These are phyloP conservation scores for Gentiana macrophylla DNA, from an alignment of 257 asterid genomes.

Conservation along the genomic window DNA sequence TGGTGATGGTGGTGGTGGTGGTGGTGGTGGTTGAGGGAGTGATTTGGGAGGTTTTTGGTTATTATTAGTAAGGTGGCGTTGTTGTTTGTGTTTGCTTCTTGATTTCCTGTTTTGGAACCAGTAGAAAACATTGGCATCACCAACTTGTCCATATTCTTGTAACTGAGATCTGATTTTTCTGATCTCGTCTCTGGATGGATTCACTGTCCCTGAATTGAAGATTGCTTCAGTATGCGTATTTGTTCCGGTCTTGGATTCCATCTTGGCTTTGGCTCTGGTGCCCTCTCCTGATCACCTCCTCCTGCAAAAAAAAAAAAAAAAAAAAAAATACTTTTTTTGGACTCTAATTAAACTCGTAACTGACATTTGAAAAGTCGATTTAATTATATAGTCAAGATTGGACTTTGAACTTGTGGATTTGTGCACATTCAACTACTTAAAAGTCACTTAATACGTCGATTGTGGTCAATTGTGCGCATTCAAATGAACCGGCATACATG, in stretches of 20 bases:
- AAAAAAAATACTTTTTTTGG: no score
- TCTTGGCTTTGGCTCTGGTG: conserved; percentile 88
- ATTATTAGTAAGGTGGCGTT: conserved; percentile 49
- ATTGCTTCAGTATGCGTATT: conserved; percentile 80
- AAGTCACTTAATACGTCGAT: no score
- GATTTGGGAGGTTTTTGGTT: neutral
- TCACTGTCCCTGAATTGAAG: conserved; percentile 93
- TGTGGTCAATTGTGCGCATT: no score
- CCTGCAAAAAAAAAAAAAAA: no score
- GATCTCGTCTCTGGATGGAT: conserved; percentile 90
- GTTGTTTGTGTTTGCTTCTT: conserved; percentile 83
- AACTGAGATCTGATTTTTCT: conserved; percentile 71
- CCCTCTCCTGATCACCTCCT: conserved; percentile 52
- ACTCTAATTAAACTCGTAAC: no score
- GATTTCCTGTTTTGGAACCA: conserved; percentile 99
- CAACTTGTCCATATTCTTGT: conserved; percentile 89
- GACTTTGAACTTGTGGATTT: no score
- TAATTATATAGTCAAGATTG: no score
- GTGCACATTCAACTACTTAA: no score
- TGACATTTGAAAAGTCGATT: no score
- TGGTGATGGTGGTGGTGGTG: conserved; percentile 3
- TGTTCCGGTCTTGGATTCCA: conserved; percentile 98
- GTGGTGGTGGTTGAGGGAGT: conserved; percentile 11
- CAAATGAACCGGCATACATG: no score
- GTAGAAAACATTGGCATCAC: conserved; percentile 93